These are phyloP conservation scores for Pythium phragmiticola DNA, from an alignment of 352 stramenopile species.

Conservation along the genomic window DNA sequence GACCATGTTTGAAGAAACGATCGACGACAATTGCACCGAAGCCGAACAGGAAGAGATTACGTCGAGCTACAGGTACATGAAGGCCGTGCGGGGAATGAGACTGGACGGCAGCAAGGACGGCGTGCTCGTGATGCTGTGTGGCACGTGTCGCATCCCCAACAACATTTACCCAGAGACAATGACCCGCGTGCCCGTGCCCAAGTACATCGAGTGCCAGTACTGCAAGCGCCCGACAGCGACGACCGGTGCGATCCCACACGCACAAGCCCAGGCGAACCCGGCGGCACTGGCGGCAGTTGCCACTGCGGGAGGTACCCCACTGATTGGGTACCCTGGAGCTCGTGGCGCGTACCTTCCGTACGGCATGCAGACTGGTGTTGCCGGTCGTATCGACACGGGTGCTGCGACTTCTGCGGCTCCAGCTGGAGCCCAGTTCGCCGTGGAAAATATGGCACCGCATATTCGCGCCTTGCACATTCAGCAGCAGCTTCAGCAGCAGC, in stretches of 20 bases:
- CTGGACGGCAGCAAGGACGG: constrained; percentile 44
- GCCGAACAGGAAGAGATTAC: constrained; percentile 74
- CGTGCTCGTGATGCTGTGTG: constrained; percentile 52
- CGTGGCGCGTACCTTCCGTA: constrained; percentile 20
- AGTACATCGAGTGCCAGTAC: constrained; percentile 65
- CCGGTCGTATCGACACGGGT: neutral
- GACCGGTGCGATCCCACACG: constrained; percentile 30
- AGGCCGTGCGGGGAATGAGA: constrained; percentile 56
- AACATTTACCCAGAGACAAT: constrained; percentile 60
- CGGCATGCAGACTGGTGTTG: neutral
- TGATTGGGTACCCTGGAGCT: constrained; percentile 2
- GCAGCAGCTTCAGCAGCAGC: constrained; percentile 23
- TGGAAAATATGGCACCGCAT: constrained; percentile 26
- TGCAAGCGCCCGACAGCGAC: constrained; percentile 52
- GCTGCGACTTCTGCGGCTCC: neutral
- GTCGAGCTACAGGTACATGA: constrained; percentile 67
- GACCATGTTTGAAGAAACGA: constrained; percentile 88
- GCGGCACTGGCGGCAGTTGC: neutral
- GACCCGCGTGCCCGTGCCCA: constrained; percentile 58
- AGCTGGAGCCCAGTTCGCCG: no score
- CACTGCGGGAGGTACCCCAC: neutral
- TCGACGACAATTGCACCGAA: constrained; percentile 74
- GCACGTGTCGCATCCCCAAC: constrained; percentile 54
- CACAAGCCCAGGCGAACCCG: constrained; percentile 14
- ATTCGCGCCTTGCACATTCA: constrained; percentile 23